phyloP scores from a whole-genome alignment of 345 rosid species.

The Aurinia saxatilis region DNA sequence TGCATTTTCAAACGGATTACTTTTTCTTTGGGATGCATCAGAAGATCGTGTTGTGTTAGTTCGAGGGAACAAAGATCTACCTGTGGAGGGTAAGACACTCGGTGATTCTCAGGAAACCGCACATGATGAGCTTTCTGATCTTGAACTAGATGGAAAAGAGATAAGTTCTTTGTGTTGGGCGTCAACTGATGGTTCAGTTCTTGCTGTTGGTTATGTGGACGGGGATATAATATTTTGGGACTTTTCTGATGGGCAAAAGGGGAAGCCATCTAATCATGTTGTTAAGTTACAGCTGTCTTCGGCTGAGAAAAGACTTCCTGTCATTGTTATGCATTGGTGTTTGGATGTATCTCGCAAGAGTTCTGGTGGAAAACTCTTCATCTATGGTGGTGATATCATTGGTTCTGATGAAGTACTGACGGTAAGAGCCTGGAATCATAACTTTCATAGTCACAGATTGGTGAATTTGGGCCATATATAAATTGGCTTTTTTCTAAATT shows the following conservation, averaged over 20 bases:
- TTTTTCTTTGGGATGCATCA: constrained; percentile 80
- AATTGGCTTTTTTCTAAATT: neutral
- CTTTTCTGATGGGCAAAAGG: constrained; percentile 36
- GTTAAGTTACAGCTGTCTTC: constrained; percentile 70
- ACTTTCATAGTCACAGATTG: constrained; percentile 9
- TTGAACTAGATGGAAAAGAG: constrained; percentile 56
- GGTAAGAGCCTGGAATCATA: constrained; percentile 34
- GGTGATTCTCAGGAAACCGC: constrained; percentile 31
- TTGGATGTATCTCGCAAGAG: constrained; percentile 36
- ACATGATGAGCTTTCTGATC: constrained; percentile 31
- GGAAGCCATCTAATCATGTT: constrained; percentile 40
- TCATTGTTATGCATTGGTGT: constrained; percentile 67
- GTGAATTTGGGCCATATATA: constrained; percentile 1
- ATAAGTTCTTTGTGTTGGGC: constrained; percentile 91
- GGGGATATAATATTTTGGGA: constrained; percentile 87
- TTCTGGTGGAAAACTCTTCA: constrained; percentile 58
- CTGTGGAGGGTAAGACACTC: constrained; percentile 37
- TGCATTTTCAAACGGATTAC: constrained; percentile 66
- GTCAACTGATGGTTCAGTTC: constrained; percentile 66
- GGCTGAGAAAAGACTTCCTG: constrained; percentile 67
- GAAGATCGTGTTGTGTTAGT: constrained; percentile 46
- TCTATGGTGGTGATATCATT: constrained; percentile 79
- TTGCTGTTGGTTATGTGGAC: constrained; percentile 84
- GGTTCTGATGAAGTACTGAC: constrained; percentile 83
- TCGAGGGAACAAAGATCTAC: constrained; percentile 67